Evolutionary conservation across 2,329 filamentous ascomycete genomes (phyloP).

Genomic region (Apiospora kogelbergensis): DNA sequence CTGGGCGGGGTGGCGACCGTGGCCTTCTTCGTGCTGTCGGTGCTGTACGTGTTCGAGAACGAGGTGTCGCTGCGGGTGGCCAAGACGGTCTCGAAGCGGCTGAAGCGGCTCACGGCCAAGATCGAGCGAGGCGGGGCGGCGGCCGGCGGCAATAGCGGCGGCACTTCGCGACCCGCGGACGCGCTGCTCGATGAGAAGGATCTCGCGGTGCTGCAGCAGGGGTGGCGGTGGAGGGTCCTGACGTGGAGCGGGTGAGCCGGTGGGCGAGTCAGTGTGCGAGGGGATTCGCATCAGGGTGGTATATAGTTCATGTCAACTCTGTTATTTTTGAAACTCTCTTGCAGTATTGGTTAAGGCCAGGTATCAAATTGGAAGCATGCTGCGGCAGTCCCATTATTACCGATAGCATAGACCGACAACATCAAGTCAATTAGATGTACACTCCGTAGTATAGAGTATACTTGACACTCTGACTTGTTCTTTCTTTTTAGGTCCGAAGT

Average conservation of each 20-base stretch:
- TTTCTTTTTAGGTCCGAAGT: too few relatives aligned
- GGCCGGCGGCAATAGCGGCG: background rate
- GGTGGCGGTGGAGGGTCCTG: constrained; percentile 59
- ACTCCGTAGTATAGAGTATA: too few relatives aligned
- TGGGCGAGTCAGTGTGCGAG: background rate
- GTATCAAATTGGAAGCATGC: too few relatives aligned
- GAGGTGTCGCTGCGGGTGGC: constrained; percentile 57
- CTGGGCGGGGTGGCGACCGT: constrained; percentile 43
- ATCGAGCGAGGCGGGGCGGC: constrained; percentile 46
- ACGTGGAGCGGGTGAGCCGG: constrained; percentile 35
- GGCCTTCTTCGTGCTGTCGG: constrained; percentile 55
- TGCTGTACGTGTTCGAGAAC: constrained; percentile 59
- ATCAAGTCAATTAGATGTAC: too few relatives aligned
- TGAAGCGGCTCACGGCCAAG: constrained; percentile 47
- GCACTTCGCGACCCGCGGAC: background rate
- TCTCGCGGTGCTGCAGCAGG: constrained; percentile 44
- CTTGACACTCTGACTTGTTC: too few relatives aligned
- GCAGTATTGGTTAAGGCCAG: too few relatives aligned
- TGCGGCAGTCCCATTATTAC: too few relatives aligned
- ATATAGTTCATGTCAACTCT: too few relatives aligned
- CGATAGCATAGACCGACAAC: too few relatives aligned
- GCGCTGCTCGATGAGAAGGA: constrained; percentile 44
- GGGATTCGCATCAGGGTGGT: background rate
- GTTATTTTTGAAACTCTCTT: too few relatives aligned
- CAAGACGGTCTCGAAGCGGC: constrained; percentile 48